Evolutionary conservation across 495 filamentous ascomycete genomes (phyloP), one percentile per base, ranked within the genome.

Genomic region (Alectoria sarmentosa): DNA sequence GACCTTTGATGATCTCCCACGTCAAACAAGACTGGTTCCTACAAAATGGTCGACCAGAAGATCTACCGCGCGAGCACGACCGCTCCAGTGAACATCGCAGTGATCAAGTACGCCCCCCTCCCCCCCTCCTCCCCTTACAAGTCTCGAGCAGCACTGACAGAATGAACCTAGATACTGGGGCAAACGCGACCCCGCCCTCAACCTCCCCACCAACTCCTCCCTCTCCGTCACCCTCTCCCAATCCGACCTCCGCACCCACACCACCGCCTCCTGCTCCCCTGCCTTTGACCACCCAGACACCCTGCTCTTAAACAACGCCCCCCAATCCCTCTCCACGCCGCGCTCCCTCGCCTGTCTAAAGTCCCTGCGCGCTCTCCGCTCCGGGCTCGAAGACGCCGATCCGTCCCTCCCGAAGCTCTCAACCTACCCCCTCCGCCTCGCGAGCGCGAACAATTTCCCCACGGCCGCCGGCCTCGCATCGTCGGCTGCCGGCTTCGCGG

Each of bases 41-140:
- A 28, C 42, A 28, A 46, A 26, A 54, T 26, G 32, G 76, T 78
- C 41, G 75, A 81, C 67, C 23, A 70, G 67, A 71, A 76, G 70
- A 73, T 98, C 71, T 92, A 92, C 80, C 87, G 90, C 71, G 91
- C 95, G 60, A 96, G 89, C 78, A 97, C 93, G 55, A 96, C 91
- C 41, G 94, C 94, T 32, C 94, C 94, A 21, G 94, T 99, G 69
- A 99, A 99, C 80, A 99, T 99, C 72, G 94, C 94, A 62, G 94
- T 99, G 42, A 93, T 99, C 75, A 99, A 99, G 90, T 94, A 80
- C 63, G 15, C 41, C 10, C 9, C 19, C 80, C 71, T 48, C 49
- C 59, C 63, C 8, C 3, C 8, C 66, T 59, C 64, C 52, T 67
- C 68, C 59, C 52, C 59, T 66, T 62, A 67, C 65, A 65, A 63